Evolutionary conservation across 225 moss, liverwort and hornwort genomes (phyloP), one percentile per base, ranked within the genome.

Genomic region (Polytrichum formosum): DNA sequence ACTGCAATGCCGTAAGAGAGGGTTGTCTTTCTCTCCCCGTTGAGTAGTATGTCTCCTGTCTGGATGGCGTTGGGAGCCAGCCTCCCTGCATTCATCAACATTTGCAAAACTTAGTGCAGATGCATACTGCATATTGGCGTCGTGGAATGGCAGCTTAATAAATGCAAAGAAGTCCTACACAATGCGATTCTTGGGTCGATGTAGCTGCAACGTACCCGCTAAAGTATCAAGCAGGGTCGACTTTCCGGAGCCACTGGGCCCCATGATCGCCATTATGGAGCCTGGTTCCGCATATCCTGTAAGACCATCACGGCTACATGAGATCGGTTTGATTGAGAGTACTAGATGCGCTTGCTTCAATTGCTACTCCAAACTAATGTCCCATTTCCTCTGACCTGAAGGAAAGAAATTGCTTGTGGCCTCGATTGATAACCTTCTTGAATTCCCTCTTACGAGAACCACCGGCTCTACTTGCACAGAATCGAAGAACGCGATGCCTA

Each of bases 271-370:
- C 61, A 84, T 77, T 59, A 92, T 78, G 65, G 84, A 90, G 30
- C 89, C 83, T 26, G 92, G 90, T 74, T 90, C 90, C 62, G 86
- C 92, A 78, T 84, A 92, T 25, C 92, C 92, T 76, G 82, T 76
- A 54, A 64, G 63, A 9, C 64, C 13, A 27, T 10, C 28, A 23
- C 54, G 20, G 30, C 26, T 53, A 35, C 53, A 68, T 61, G 31
- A 55, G 22, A 56, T 58, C 26, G 67, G 68, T 23, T 5, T 46
- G 13, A 10, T 27, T 54, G 13, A 27, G 30, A 55, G 7, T 18
- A 28, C 1, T 19, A 28, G n/a, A 18, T 56, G 13, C 7, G 16
- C 6, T 53, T 25, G 9, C 17, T 26, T 25, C 53, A 55, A 4
- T 55, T 54, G 7, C 55, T 55, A 4, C 23, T 65, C 13, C 53